Evolutionary conservation across 768 basidiomycete species (phyloP), one percentile per base, ranked within the genome.

Genomic region (Exidia glandulosa): DNA sequence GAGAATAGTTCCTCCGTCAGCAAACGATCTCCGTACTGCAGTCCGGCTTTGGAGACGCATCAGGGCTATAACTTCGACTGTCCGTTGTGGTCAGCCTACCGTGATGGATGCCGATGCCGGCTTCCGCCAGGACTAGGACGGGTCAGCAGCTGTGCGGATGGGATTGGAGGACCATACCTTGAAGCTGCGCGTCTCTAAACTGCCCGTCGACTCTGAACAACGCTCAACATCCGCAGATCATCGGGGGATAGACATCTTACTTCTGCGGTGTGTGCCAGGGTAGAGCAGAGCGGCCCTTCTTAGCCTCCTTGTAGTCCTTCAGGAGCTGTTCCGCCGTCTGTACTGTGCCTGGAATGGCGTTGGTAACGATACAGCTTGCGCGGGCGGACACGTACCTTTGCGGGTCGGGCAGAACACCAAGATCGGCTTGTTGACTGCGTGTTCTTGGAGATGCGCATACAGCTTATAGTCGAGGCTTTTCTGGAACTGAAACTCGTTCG

Each of bases 81-180:
- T 4, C 30, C 3, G 25, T 29, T 6, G 4, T 9, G 30, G 30
- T 54, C 13, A 27, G 9, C 50, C 12, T 19, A 54, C 50, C 95
- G 68, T 98, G 94, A 68, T 99, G 95, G 6, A 92, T 81, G 12
- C 91, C 93, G 55, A 98, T 84, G 1, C 95, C 96, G 58, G 70
- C 71, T 1, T 74, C 69, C n/a, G 84, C 85, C 32, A 94, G 76
- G 32, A 78, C 88, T 86, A 25, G 30, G 30, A 54, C 56, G 23
- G 32, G 50, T 32, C 30, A 60, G 27, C 32, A 13, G 59, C 57
- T 33, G 27, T 33, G 25, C 5, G 30, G 2, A n/a, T 36, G 6
- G 34, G 23, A 56, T 23, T 55, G 23, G 47, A 56, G 33, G 56
- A n/a, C 64, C 76, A 64, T 61, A 85, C 87, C 80, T 61, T 77